phyloP scores from a whole-genome alignment of 768 basidiomycete genomes.

The Agaricus subrufescens region DNA sequence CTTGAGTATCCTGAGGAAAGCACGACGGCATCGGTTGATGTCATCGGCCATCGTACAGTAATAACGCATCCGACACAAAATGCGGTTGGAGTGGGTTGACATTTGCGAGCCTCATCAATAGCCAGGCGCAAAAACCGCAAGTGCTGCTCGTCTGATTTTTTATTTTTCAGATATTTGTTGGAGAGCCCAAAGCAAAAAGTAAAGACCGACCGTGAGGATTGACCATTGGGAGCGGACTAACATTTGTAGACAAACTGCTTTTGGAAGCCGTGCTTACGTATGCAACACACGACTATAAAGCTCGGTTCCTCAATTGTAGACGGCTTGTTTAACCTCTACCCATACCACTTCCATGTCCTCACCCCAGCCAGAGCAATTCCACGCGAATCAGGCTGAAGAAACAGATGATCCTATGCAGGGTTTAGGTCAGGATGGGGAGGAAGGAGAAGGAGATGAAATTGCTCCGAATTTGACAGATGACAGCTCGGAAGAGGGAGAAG shows the following conservation, averaged over 20 bases:
- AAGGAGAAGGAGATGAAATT: conserved; percentile 53
- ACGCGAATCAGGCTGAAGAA: conserved; percentile 24
- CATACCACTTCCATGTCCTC: conserved; percentile 46
- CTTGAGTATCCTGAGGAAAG: conserved; percentile 85
- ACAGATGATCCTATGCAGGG: conserved; percentile 63
- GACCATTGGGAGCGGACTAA: neutral
- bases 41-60: conserved; percentile 40
- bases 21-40: conserved; percentile 37
- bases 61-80: conserved; percentile 92
- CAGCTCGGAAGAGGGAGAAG: conserved; percentile 87
- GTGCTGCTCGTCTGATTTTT: conserved; percentile 15
- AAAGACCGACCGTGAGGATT: conserved; percentile 4
- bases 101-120: conserved; percentile 66
- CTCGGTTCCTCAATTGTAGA: conserved; percentile 8
- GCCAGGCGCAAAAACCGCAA: conserved; percentile 56
- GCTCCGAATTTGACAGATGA: conserved; percentile 62
- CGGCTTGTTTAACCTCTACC: conserved; percentile 11
- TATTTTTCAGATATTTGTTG: neutral
- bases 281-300: conserved; percentile 11
- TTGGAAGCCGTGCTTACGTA: conserved; percentile 13
- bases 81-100: conserved; percentile 63
- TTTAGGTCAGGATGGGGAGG: conserved; percentile 50
- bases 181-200: neutral
- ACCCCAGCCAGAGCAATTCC: conserved; percentile 33
- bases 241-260: neutral